Percentiles rank a stretch among this genome's conserved stretches.
Evolutionary conservation across 352 stramenopile species (phyloP).

Genomic region (Phytophthora capsici): DNA sequence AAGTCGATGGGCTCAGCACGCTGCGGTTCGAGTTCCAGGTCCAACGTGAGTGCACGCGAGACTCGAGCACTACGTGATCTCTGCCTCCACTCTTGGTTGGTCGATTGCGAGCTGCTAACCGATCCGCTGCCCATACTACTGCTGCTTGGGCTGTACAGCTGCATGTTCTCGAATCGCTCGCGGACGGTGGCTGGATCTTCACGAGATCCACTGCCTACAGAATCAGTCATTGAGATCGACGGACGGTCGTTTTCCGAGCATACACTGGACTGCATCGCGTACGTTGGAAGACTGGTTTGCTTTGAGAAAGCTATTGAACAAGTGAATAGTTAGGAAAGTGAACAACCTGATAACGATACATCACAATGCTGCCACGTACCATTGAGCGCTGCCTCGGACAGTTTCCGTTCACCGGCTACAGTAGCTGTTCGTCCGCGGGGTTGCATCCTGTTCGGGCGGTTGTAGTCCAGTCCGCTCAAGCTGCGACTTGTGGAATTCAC

Average conservation of each 20-base stretch:
- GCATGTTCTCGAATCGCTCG: conserved; percentile 26
- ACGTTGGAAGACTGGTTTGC: conserved; percentile 30
- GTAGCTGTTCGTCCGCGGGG: conserved; percentile 24
- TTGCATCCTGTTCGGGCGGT: conserved; percentile 5
- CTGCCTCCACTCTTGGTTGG: conserved; percentile 18
- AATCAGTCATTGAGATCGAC: conserved; percentile 48
- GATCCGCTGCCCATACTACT: conserved; percentile 22
- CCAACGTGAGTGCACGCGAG: conserved; percentile 30
- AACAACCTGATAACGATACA: neutral
- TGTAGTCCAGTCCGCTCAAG: conserved; percentile 24
- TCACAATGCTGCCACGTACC: conserved; percentile 12
- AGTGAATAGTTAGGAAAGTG: neutral
- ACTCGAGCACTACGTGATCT: conserved; percentile 17
- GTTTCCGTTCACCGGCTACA: conserved; percentile 14
- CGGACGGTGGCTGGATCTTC: conserved; percentile 25
- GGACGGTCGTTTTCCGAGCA: conserved; percentile 27
- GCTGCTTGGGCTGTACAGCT: conserved; percentile 28
- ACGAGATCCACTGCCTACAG: conserved; percentile 32
- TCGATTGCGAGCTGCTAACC: conserved; percentile 18
- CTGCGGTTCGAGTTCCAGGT: conserved; percentile 26
- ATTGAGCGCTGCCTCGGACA: conserved; percentile 23
- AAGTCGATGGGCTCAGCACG: conserved; percentile 48
- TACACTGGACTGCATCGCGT: conserved; percentile 28
- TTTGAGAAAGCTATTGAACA: conserved; percentile 25
- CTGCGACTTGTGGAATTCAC: conserved; percentile 26